phyloP scores from a whole-genome alignment of 768 basidiomycete genomes.

The Fomitopsis serialis region DNA sequence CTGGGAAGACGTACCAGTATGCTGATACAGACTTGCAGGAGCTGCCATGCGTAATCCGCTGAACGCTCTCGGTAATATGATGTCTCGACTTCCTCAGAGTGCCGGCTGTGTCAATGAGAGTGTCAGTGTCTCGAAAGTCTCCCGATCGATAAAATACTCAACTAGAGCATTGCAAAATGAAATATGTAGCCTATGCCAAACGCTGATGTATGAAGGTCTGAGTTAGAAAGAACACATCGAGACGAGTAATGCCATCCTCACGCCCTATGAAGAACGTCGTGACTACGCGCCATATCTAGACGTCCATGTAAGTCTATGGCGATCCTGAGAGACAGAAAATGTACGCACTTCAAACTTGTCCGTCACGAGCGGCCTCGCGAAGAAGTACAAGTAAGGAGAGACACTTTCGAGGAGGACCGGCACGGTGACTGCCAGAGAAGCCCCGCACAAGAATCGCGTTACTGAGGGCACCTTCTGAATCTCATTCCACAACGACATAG shows the following conservation, averaged over 20 bases:
- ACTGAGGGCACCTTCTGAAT: slow-evolving; percentile 80
- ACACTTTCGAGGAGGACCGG: slow-evolving; percentile 53
- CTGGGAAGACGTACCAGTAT: slow-evolving; percentile 70
- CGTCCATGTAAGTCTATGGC: background rate
- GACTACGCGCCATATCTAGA: slow-evolving; percentile 66
- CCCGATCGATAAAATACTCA: slow-evolving; percentile 13
- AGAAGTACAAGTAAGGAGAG: slow-evolving; percentile 48
- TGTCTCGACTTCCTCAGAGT: slow-evolving; percentile 58
- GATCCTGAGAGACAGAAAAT: slow-evolving; percentile 2
- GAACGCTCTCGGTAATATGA: slow-evolving; percentile 53
- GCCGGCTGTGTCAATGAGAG: slow-evolving; percentile 44
- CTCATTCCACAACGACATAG: slow-evolving; percentile 40
- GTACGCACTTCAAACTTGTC: slow-evolving; percentile 45
- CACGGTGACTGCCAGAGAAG: slow-evolving; percentile 55
- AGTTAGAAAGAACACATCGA: background rate
- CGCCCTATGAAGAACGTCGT: slow-evolving; percentile 75
- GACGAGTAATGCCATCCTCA: slow-evolving; percentile 11
- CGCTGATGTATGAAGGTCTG: slow-evolving; percentile 24
- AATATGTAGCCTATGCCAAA: slow-evolving; percentile 54
- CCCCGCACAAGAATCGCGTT: slow-evolving; percentile 62
- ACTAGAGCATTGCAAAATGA: slow-evolving; percentile 72
- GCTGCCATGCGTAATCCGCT: slow-evolving; percentile 76
- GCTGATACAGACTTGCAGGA: slow-evolving; percentile 44
- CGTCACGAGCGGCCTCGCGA: slow-evolving; percentile 39
- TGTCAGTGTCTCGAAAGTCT: background rate